These are phyloP conservation scores for Emmonsiellopsis sp. DNA, from an alignment of 2,329 filamentous ascomycete genomes.

Conservation along the genomic window DNA sequence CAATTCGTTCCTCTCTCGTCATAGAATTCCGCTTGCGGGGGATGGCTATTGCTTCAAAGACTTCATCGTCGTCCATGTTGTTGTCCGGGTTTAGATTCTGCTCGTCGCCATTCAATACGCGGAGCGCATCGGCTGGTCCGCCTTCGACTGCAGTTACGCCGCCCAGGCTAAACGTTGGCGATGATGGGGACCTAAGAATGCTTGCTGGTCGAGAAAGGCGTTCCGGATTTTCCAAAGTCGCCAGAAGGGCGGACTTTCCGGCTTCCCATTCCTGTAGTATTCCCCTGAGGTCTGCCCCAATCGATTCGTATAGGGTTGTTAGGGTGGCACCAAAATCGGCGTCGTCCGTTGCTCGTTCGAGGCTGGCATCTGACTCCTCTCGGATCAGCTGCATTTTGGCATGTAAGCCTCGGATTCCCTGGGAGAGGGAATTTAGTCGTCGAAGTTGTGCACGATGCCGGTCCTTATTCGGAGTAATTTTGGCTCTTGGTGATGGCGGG, in stretches of 20 bases:
- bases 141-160: constrained; percentile 40
- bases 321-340: constrained; percentile 69
- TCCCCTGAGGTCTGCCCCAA: constrained; percentile 74
- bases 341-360: constrained; percentile 60
- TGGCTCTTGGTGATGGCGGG: constrained; percentile 35
- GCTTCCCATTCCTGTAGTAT: constrained; percentile 79
- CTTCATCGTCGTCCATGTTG: constrained; percentile 53
- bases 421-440: constrained; percentile 78
- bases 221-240: constrained; percentile 63
- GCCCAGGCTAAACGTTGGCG: constrained; percentile 37
- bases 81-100: constrained; percentile 22
- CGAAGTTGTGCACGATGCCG: constrained; percentile 78
- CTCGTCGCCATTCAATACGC: constrained; percentile 65
- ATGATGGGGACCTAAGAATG: constrained; percentile 28
- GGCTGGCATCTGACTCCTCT: constrained; percentile 73
- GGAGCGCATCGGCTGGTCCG: constrained; percentile 60
- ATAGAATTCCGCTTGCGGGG: constrained; percentile 60
- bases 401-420: constrained; percentile 82
- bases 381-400: constrained; percentile 87
- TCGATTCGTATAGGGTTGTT: constrained; percentile 87
- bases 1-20: constrained; percentile 77
- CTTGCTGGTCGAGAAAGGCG: constrained; percentile 45
- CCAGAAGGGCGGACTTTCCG: constrained; percentile 71
- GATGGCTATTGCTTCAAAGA: constrained; percentile 84
- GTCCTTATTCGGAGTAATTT: constrained; percentile 53